Evolutionary conservation across 2,329 filamentous ascomycete genomes (phyloP).

Genomic region (Xylogone sp.): DNA sequence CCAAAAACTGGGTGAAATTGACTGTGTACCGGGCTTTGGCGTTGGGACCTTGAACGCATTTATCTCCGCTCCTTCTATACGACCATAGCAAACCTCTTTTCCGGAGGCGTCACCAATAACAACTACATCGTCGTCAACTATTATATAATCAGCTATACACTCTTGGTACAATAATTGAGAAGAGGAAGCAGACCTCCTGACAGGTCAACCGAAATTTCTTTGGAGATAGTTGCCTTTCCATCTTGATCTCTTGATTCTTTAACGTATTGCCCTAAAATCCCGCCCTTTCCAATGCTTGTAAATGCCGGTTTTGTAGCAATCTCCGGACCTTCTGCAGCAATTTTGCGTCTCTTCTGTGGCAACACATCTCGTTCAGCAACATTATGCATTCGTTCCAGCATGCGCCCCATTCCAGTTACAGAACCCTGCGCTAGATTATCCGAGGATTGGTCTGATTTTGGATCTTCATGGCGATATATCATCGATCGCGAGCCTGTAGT

Average conservation of each 20-base stretch:
- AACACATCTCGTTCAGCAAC: slow-evolving; percentile 62
- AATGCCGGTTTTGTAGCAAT: slow-evolving; percentile 39
- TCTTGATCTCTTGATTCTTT: slow-evolving; percentile 53
- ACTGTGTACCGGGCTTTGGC: slow-evolving; percentile 59
- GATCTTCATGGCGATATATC: slow-evolving; percentile 1
- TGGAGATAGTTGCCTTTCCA: slow-evolving; percentile 25
- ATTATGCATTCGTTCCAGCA: slow-evolving; percentile 75
- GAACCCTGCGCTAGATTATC: slow-evolving; percentile 14
- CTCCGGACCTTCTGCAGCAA: slow-evolving; percentile 39
- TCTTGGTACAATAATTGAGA: neutral
- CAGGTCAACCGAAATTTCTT: slow-evolving; percentile 38
- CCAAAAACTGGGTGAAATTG: slow-evolving; percentile 57
- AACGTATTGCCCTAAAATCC: slow-evolving; percentile 63
- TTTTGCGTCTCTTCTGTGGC: slow-evolving; percentile 64
- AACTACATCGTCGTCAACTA: slow-evolving; percentile 55
- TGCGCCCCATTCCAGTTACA: slow-evolving; percentile 45
- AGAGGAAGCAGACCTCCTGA: slow-evolving; percentile 24
- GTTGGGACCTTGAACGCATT: slow-evolving; percentile 66
- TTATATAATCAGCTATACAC: slow-evolving; percentile 13
- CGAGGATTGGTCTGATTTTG: neutral
- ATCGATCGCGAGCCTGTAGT: slow-evolving; percentile 14
- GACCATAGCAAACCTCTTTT: slow-evolving; percentile 78
- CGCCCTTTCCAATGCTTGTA: slow-evolving; percentile 46
- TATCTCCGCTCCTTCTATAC: slow-evolving; percentile 64
- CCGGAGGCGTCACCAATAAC: slow-evolving; percentile 56